These are phyloP conservation scores for Beauveria varroae DNA, from an alignment of 2,329 filamentous ascomycete species.

Conservation along the genomic window DNA sequence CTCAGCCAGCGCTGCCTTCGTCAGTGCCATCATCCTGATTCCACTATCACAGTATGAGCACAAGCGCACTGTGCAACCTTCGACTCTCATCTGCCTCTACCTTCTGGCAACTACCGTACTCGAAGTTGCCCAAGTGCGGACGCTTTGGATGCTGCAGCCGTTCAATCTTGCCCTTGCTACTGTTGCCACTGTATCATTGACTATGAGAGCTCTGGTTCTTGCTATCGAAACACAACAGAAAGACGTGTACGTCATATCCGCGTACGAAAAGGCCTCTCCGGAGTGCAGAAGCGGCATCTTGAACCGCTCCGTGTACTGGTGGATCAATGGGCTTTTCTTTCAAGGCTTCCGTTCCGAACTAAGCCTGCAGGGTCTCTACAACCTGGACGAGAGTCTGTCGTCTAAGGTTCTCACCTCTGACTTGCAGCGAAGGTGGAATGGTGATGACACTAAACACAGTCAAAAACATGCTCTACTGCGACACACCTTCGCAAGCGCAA, in stretches of 20 bases:
- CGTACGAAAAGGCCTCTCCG: not conserved
- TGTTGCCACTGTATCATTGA: not conserved
- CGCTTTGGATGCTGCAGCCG: constrained; percentile 2
- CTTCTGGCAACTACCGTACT: not conserved
- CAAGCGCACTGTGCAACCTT: not conserved
- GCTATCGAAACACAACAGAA: not conserved
- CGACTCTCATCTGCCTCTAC: constrained; percentile 1
- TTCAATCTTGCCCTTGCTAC: not conserved
- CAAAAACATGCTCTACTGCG: not conserved
- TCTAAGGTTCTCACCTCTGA: not conserved
- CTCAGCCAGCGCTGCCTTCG: not conserved
- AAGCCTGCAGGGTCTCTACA: not conserved
- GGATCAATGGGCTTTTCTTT: constrained; percentile 3
- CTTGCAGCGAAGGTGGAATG: constrained; percentile 1
- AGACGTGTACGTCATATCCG: not conserved
- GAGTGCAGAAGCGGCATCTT: constrained; percentile 1
- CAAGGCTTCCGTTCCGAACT: constrained; percentile 1
- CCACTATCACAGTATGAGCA: constrained; percentile 5
- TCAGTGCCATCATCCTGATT: not conserved
- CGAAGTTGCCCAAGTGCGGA: not conserved
- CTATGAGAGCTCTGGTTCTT: not conserved
- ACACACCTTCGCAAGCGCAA: not conserved
- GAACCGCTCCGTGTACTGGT: not conserved
- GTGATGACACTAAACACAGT: not conserved
- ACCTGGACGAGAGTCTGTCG: not conserved